Evolutionary conservation across 2,329 filamentous ascomycete genomes (phyloP), one percentile per base, ranked within the genome.

Genomic region (Talaromyces albobiverticillius): DNA sequence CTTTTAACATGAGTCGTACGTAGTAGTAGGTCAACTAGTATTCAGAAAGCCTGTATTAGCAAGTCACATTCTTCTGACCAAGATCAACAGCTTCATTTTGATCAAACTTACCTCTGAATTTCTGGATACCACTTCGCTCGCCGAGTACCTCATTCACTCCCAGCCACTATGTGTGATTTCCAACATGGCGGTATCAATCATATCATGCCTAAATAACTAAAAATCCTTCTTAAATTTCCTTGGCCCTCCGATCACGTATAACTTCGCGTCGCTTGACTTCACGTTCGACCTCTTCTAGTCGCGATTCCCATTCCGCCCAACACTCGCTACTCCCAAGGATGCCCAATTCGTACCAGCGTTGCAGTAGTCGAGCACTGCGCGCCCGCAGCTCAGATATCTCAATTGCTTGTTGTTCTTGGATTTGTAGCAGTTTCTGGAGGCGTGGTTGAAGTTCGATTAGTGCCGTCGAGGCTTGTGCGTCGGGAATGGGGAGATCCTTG

Each of bases 301-400:
- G 78, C 31, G 82, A 79, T 71, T 95, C 88, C 65, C 87, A 84
- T 49, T 87, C 83, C 20, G 86, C 87, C 74, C 90, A 86, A 55
- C 82, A 81, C 61, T 84, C 82, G 0, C 86, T 86, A 61, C 83
- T 83, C 10, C 81, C 80, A 46, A 95, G 74, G 41, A 94, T 78
- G 3, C 84, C 83, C 22, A 82, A 75, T 67, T 91, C 85, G 70
- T 93, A 91, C 87, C 90, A 95, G 32, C 77, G 71, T 60, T 86
- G 80, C 56, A 90, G 71, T 22, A 82, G 74, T 58, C 69, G 68
- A 23, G 75, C 75, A 51, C 73, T 76, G 11, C 73, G 68, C 9
- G 70, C 63, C 31, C 75, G 64, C 49, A 79, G 55, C 50, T 73
- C 72, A 6, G 70, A 70, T 11, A 78, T 66, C 31, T 71, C 65